phyloP scores from a whole-genome alignment of 2,329 filamentous ascomycete species.

The Diaporthe sp. region DNA sequence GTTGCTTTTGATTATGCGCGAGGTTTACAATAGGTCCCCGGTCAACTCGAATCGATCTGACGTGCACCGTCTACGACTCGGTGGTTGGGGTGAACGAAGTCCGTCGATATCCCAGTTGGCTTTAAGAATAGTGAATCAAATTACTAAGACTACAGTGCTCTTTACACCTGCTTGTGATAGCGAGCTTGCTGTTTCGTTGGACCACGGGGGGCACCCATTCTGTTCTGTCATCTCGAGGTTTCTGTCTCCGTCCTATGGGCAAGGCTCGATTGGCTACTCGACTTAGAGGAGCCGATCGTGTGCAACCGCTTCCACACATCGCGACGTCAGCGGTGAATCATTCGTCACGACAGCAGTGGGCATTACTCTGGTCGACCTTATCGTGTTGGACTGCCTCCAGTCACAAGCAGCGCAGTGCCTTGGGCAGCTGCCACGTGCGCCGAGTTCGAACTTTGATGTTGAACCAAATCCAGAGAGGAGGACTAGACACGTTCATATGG shows the following conservation, averaged over 20 bases:
- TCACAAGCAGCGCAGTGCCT: not conserved
- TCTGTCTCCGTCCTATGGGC: no score
- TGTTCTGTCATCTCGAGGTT: not conserved
- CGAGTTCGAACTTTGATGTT: not conserved
- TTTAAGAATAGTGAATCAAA: not conserved
- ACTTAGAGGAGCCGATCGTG: accelerated
- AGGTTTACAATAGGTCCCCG: not conserved
- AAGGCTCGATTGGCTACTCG: no score
- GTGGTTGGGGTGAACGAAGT: not conserved
- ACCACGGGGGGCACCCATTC: no score
- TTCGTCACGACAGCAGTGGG: not conserved
- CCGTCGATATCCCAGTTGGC: not conserved
- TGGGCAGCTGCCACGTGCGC: no score
- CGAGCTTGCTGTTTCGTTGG: not conserved
- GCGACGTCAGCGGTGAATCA: not conserved
- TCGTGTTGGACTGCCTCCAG: not conserved
- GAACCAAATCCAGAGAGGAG: not conserved
- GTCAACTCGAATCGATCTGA: not conserved
- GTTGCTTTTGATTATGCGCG: not conserved
- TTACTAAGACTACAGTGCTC: not conserved
- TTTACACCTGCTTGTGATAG: not conserved
- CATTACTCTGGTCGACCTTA: no score
- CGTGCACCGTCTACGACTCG: not conserved
- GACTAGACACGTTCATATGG: not conserved
- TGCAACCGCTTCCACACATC: not conserved